Evolutionary conservation across 306 rosid genomes (phyloP).

Genomic region (Quercus suber): DNA sequence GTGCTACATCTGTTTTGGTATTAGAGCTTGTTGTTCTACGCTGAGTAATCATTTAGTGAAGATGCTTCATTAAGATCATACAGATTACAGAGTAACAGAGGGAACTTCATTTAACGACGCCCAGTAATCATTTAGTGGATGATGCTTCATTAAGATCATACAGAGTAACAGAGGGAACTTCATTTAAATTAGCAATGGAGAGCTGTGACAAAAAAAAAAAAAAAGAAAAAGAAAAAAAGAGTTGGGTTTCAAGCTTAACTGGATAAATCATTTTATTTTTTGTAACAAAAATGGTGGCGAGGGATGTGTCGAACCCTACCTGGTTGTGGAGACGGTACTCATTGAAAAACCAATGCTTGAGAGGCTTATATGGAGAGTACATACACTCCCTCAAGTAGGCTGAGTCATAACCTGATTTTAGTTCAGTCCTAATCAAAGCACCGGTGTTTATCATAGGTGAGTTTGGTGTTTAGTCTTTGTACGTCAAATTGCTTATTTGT

Average conservation of each 20-base stretch:
- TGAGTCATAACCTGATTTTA: no score
- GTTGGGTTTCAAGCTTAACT: neutral
- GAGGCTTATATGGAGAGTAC: no score
- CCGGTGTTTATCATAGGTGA: neutral
- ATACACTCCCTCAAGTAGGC: no score
- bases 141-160: neutral
- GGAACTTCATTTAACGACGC: neutral
- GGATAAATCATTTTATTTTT: no score
- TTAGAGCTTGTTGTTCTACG: no score
- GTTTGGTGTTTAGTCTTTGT: neutral
- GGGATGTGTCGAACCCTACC: no score
- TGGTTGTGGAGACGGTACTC: no score
- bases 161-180: neutral
- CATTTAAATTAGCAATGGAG: neutral
- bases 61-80: neutral
- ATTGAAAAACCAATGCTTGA: no score
- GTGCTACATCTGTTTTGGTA: no score
- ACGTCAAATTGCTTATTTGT: neutral
- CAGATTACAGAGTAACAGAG: neutral
- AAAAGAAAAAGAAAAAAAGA: neutral
- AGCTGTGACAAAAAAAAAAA: neutral
- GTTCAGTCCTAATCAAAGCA: no score
- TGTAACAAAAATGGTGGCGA: no score
- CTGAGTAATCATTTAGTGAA: neutral
- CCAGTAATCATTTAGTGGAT: neutral